phyloP scores from a whole-genome alignment of 2,329 filamentous ascomycete species.

The Curvularia spicifera region DNA sequence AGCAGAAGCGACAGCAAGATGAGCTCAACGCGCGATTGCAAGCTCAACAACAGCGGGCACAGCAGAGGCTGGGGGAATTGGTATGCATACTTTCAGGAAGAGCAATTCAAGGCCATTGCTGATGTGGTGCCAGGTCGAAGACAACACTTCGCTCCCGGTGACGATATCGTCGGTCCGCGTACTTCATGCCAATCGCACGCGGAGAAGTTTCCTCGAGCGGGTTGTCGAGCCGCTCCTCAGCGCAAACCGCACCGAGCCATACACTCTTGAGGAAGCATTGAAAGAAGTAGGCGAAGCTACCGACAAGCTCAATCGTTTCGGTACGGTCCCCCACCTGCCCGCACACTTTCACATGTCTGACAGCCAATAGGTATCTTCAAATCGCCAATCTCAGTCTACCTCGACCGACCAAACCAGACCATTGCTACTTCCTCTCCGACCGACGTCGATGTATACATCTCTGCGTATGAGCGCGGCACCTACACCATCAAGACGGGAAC shows the following conservation, averaged over 20 bases:
- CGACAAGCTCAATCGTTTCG: conserved; percentile 78
- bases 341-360: conserved; percentile 20
- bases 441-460: conserved; percentile 81
- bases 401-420: conserved; percentile 75
- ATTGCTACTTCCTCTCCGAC: conserved; percentile 73
- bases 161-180: conserved; percentile 86
- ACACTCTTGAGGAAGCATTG: conserved; percentile 79
- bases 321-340: conserved; percentile 56
- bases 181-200: conserved; percentile 82
- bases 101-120: conserved; percentile 13
- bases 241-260: conserved; percentile 68
- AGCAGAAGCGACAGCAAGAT: conserved; percentile 65
- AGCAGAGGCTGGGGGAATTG: conserved; percentile 69
- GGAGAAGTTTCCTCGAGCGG: conserved; percentile 79
- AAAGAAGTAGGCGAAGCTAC: conserved; percentile 72
- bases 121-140: conserved; percentile 64
- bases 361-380: conserved; percentile 78
- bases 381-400: conserved; percentile 78
- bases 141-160: conserved; percentile 86
- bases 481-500: conserved; percentile 93
- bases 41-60: conserved; percentile 66
- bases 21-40: conserved; percentile 65
- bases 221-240: conserved; percentile 80
- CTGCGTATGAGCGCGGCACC: conserved; percentile 78
- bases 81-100: conserved; percentile 53